Evolutionary conservation across 768 basidiomycete genomes (phyloP), one percentile per base, ranked within the genome.

Genomic region (Panellus pusillus): DNA sequence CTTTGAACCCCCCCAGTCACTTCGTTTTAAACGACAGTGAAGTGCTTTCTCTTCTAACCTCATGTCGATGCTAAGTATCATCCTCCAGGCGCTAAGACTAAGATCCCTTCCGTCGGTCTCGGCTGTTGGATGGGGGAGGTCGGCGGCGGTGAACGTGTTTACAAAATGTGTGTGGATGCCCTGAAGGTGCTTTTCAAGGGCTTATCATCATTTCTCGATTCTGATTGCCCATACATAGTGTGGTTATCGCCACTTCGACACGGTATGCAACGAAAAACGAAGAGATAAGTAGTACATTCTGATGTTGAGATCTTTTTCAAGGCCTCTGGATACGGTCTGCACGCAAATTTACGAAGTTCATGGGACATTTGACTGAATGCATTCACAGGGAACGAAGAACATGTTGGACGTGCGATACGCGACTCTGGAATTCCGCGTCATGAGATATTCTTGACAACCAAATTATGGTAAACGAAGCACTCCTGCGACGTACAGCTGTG

Each of bases 381-480:
- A 36, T 17, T 32, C 17, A 71, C 14, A 50, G 76, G 64, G 1
- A 82, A 78, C 51, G 82, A 82, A 61, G 63, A 71, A 56, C 56
- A 64, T 11, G 79, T 81, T 19, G 78, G 80, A 6, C 61, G 63
- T 28, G 79, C 75, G 2, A 72, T 83, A 39, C 66, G 73, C 12
- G 76, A 71, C 17, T 77, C 75, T 20, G 72, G 71, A 1, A 66
- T 79, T n/a, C 73, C 78, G 5, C 70, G 79, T 39, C 65, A 64
- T 19, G 70, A 78, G 28, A 66, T 82, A 36, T 82, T 74, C 62
- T 58, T 82, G 11, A 79, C 78, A 6, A 81, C 81, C 15, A 83
- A 83, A 58, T 65, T 81, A 29, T 63, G 54, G 58, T 54, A 50
- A n/a, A 44, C 29, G 38, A 12, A 35, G 32, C 14, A 35, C 18